phyloP scores from a whole-genome alignment of 129 eudicot genomes.

The Mikania micrantha region DNA sequence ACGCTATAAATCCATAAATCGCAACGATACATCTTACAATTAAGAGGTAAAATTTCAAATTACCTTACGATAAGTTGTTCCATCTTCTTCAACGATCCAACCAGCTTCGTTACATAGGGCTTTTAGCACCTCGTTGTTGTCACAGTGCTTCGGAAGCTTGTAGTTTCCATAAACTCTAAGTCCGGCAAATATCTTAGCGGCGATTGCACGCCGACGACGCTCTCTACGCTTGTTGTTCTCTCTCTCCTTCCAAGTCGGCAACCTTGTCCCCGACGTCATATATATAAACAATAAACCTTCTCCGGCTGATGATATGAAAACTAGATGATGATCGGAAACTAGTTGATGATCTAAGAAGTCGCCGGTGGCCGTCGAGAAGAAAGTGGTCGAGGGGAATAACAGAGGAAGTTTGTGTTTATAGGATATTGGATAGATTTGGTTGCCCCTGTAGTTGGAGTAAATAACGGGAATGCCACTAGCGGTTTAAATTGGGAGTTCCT shows the following conservation, averaged over 20 bases:
- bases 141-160: constrained; percentile 93
- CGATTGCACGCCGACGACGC: constrained; percentile 90
- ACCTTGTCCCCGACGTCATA: constrained; percentile 83
- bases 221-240: constrained; percentile 96
- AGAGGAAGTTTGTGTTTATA: not conserved
- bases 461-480: constrained; percentile 18
- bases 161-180: constrained; percentile 79
- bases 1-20: not conserved
- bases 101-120: constrained; percentile 96
- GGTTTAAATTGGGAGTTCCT: not conserved
- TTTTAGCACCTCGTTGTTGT: constrained; percentile 86
- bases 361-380: constrained; percentile 18
- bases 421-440: not conserved
- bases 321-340: constrained; percentile 4
- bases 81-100: constrained; percentile 94
- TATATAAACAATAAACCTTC: not conserved
- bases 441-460: not conserved
- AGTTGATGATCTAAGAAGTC: too few species aligned
- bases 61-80: constrained; percentile 93
- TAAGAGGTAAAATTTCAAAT: not conserved
- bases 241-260: constrained; percentile 95
- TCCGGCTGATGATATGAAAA: not conserved
- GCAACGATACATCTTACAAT: not conserved
- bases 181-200: constrained; percentile 93
- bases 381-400: not conserved